Percentiles rank a stretch among this genome's conserved stretches.
Conservation (phyloP, 345 rosid species). For the Hibiscus mutabilis region DNA sequence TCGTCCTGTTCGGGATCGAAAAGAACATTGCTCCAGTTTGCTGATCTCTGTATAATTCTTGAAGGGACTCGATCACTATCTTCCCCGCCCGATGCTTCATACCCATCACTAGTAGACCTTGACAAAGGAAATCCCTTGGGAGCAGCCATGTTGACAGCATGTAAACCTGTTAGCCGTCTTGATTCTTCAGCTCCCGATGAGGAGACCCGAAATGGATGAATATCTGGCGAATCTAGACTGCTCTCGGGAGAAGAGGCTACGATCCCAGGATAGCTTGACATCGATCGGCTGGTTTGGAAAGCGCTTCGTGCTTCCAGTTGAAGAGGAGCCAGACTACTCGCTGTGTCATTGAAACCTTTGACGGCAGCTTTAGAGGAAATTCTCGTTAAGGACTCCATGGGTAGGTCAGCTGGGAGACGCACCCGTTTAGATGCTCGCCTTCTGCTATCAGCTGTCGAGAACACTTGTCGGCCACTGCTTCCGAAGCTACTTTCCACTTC, state of each 20-base stretch:
- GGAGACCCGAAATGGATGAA: constrained; percentile 81
- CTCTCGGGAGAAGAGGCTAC: constrained; percentile 92
- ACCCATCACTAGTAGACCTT: constrained; percentile 90
- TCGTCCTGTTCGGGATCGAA: constrained; percentile 41
- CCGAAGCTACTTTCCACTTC: constrained; percentile 71
- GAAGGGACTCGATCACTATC: constrained; percentile 91
- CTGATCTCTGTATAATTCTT: constrained; percentile 57
- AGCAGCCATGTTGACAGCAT: constrained; percentile 40
- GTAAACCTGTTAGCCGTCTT: constrained; percentile 45
- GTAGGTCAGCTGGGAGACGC: constrained; percentile 67
- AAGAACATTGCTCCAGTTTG: constrained; percentile 52
- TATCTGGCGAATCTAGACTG: constrained; percentile 89
- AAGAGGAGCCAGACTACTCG: constrained; percentile 77
- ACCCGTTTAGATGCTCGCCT: constrained; percentile 64
- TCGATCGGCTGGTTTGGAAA: constrained; percentile 82
- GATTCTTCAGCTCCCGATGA: constrained; percentile 74
- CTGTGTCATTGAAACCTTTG: constrained; percentile 50
- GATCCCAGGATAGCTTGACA: constrained; percentile 66
- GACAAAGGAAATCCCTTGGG: constrained; percentile 67
- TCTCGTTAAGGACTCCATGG: constrained; percentile 50
- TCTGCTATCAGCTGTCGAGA: constrained; percentile 58
- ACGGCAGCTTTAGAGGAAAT: constrained; percentile 29
- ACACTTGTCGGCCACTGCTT: constrained; percentile 62
- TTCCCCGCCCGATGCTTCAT: constrained; percentile 97
- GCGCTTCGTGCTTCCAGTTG: constrained; percentile 92